Evolutionary conservation across 345 rosid species (phyloP), one percentile per base, ranked within the genome.

Genomic region (Moricandia arvensis): DNA sequence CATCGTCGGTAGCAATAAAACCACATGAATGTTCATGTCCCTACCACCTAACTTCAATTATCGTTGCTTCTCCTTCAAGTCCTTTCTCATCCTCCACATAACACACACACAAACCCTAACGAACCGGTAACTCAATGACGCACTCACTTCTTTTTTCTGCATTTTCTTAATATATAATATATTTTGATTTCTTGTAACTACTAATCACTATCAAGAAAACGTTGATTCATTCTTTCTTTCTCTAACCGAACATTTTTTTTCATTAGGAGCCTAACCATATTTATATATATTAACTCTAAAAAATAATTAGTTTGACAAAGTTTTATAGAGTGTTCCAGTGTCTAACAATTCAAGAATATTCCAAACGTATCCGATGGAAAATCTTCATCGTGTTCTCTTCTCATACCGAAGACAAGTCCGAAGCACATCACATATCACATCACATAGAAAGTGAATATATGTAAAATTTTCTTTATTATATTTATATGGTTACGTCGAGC

Each of bases 41-140:
- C 59, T 13, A 54, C 71, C 72, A 77, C 76, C 76, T 77, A 77
- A 76, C 80, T 63, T 77, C 38, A 70, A 71, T 55, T 2, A 77
- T 77, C 8, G 57, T 66, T 63, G 71, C 80, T 77, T 77, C 55
- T 71, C 53, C 61, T 59, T 59, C 72, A 70, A 57, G 80, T 77
- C 76, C 54, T 77, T 77, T 77, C 72, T 55, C 24, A 26, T 71
- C 38, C 76, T 66, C 53, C 53, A 47, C 53, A 47, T 47, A 16
- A 47, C 53, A 47, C 53, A 47, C 53, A 47, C 53, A n/a, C 53
- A 47, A 47, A 47, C 53, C 18, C 53, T 47, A 47, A 47, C 53
- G 53, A 47, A 47, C 17, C 53, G 26, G 76, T 65, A 76, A 65
- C 76, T 71, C 80, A 58, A 65, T 65, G 72, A 71, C 76, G 55